phyloP scores from a whole-genome alignment of 768 basidiomycete species.

The Pleurotus citrinopileatus region DNA sequence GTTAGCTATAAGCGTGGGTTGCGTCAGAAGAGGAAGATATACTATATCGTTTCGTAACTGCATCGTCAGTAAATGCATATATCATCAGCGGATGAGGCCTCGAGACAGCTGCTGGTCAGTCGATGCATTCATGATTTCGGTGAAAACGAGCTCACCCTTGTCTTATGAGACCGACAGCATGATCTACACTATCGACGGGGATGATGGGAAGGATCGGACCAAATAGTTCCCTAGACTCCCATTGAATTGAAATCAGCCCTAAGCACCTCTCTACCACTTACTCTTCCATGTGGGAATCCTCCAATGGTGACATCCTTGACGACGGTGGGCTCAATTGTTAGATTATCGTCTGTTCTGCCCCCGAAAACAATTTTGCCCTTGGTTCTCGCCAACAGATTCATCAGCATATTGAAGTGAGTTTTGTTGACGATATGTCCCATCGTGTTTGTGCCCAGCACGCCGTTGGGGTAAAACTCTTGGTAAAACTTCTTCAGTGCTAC shows the following conservation, averaged over 20 bases:
- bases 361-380: constrained; percentile 57
- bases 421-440: constrained; percentile 54
- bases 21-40: constrained; percentile 10
- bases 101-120: constrained; percentile 5
- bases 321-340: constrained; percentile 58
- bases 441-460: constrained; percentile 39
- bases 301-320: constrained; percentile 48
- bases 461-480: constrained; percentile 50
- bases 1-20: background rate
- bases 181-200: constrained; percentile 50
- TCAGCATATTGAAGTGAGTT: constrained; percentile 52
- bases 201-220: constrained; percentile 69
- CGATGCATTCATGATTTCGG: background rate
- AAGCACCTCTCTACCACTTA: constrained; percentile 22
- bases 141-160: constrained; percentile 34
- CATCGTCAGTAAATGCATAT: constrained; percentile 59
- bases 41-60: constrained; percentile 37
- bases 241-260: background rate
- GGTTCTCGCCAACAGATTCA: constrained; percentile 47
- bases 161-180: constrained; percentile 55
- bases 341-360: constrained; percentile 38
- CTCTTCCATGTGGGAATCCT: constrained; percentile 63
- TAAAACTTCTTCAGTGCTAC: constrained; percentile 40
- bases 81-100: constrained; percentile 61
- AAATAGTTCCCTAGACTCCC: constrained; percentile 79